These are phyloP conservation scores for Asterella californica DNA, from an alignment of 225 moss, liverwort and hornwort genomes.

Conservation along the genomic window DNA sequence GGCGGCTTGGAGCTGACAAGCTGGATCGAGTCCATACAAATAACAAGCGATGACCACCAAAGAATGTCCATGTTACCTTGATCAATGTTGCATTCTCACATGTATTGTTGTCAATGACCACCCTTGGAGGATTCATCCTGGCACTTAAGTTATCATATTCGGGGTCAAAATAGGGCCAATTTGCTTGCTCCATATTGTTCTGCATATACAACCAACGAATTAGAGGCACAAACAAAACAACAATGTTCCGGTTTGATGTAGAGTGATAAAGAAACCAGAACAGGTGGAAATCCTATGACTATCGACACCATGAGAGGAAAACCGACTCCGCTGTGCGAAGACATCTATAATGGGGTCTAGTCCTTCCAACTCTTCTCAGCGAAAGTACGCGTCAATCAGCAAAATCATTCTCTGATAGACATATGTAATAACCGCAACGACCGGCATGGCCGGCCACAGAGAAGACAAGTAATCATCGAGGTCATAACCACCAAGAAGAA, in stretches of 20 bases:
- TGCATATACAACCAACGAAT: not conserved
- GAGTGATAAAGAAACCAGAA: not conserved
- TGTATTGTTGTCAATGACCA: slow-evolving; percentile 44
- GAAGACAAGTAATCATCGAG: not conserved
- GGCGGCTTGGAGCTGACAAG: too few relatives aligned
- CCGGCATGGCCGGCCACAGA: not conserved
- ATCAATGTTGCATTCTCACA: slow-evolving; percentile 50
- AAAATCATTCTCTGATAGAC: not conserved
- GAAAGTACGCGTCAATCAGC: not conserved
- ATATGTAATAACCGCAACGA: not conserved
- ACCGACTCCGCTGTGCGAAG: not conserved
- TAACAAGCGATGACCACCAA: not conserved
- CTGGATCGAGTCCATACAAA: not conserved
- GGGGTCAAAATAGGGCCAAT: slow-evolving; percentile 47
- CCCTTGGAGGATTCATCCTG: slow-evolving; percentile 46
- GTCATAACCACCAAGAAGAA: slow-evolving; percentile 3
- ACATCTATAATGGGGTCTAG: not conserved
- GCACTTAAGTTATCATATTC: slow-evolving; percentile 42
- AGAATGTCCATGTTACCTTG: slow-evolving; percentile 22
- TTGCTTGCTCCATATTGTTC: slow-evolving; percentile 28
- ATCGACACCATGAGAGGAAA: not conserved
- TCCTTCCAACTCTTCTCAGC: not conserved
- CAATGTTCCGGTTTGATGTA: too few relatives aligned
- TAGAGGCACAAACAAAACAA: not conserved
- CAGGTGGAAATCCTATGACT: not conserved